Percentiles rank a stretch among this genome's conserved stretches.
These are phyloP conservation scores for Skeletonema costatum DNA, from an alignment of 108 stramenopile species.

Conservation along the genomic window DNA sequence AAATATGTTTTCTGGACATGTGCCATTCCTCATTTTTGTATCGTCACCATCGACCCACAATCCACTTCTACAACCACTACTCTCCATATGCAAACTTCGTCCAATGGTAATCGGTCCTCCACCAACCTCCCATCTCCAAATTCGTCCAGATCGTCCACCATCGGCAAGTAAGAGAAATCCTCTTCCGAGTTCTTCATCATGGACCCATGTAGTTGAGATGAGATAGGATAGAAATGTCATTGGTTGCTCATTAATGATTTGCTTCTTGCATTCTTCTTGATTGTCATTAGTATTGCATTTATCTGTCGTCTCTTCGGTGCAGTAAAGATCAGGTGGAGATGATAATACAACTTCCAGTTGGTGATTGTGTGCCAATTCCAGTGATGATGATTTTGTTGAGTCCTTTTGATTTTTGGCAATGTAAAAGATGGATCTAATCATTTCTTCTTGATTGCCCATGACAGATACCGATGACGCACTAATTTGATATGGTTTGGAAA, in stretches of 20 bases:
- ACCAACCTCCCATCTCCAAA: slow-evolving; percentile 83
- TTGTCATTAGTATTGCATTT: not conserved
- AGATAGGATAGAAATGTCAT: slow-evolving; percentile 37
- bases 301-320: not conserved
- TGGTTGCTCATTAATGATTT: not conserved
- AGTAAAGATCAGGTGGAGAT: slow-evolving; percentile 28
- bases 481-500: slow-evolving; percentile 36
- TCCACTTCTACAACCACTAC: slow-evolving; percentile 71
- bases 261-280: not conserved
- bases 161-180: slow-evolving; percentile 68
- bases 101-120: slow-evolving; percentile 86
- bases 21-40: slow-evolving; percentile 3
- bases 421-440: slow-evolving; percentile 35
- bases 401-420: slow-evolving; percentile 3
- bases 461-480: slow-evolving; percentile 12
- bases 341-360: slow-evolving; percentile 36
- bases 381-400: not conserved
- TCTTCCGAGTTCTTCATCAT: slow-evolving; percentile 70
- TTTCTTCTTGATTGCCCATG: not conserved
- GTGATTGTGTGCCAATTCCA: slow-evolving; percentile 17
- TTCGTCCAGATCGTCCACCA: slow-evolving; percentile 47
- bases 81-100: slow-evolving; percentile 63
- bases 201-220: slow-evolving; percentile 58
- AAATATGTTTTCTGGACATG: slow-evolving; percentile 47
- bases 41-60: slow-evolving; percentile 16